Base-by-base conservation (phyloP, 2,329 filamentous ascomycete genomes). In the Epichloe coenophiala region DNA sequence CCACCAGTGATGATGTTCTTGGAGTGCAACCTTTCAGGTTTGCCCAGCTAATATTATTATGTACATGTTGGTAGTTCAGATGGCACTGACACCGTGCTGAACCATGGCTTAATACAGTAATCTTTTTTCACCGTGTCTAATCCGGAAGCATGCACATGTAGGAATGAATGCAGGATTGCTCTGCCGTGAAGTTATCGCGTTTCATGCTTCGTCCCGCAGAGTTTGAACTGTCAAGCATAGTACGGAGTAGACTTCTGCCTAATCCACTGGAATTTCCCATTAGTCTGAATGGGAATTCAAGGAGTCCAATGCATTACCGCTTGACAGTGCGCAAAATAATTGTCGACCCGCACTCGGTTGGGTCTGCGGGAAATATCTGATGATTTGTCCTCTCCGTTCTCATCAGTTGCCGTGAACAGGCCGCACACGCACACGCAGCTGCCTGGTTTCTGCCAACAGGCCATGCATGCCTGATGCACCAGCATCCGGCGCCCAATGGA, bases 401-500 rank as follows among this genome's bases (percentile, higher is more conserved):
- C n/a, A 23, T 17, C 17, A 8, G 36, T 31, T 19, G 23, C 13
- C 27, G 27, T 31, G 27, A 11, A 31, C 27, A 9, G 27, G 27
- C 7, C 21, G 21, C 27, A 31, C 27, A 8, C 23, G 6, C 23
- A 8, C 27, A 27, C 27, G 27, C 27, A 40, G 48, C 36, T 37
- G 40, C 33, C 35, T 48, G 38, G 50, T 45, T 47, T 47, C 21
- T 27, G 21, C 47, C 23, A 43, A 13, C 43, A 33, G 36, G 27
- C 31, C 48, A 23, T 37, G 43, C 37, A 51, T 47, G 37, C 49
- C 42, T 42, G 36, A 42, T 51, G 44, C 23, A 35, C 37, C n/a
- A 17, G 12, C 45, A 23, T 19, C 45, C 47, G 7, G n/a, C 17
- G 33, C 33, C 56, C 60, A 60, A 60, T 60, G 40, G 35, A 21